Evolutionary conservation across 2,329 filamentous ascomycete genomes (phyloP).

Genomic region (Polychaeton citri): DNA sequence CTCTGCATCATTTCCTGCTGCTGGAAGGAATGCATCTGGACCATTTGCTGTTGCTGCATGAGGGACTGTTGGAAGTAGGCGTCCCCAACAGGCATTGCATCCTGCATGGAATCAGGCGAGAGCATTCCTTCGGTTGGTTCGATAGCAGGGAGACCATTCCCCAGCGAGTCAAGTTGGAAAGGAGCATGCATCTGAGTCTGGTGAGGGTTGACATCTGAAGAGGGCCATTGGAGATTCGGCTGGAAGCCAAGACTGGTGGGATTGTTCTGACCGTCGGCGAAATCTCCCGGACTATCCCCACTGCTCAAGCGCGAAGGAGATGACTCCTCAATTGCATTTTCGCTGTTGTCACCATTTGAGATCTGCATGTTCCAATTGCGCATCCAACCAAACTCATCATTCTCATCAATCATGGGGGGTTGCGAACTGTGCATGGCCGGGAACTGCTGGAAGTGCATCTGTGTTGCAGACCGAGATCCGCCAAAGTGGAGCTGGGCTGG

Average conservation of each 20-base stretch:
- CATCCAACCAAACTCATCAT: constrained; percentile 79
- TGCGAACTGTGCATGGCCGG: constrained; percentile 19
- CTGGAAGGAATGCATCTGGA: constrained; percentile 7
- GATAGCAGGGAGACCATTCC: constrained; percentile 61
- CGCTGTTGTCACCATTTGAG: constrained; percentile 46
- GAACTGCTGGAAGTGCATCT: constrained; percentile 36
- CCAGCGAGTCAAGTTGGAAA: constrained; percentile 63
- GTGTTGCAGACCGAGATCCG: constrained; percentile 44
- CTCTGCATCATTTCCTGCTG: constrained; percentile 8
- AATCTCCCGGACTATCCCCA: constrained; percentile 80
- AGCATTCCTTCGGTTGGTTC: constrained; percentile 58
- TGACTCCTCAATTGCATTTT: constrained; percentile 78
- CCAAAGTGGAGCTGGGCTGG: constrained; percentile 67
- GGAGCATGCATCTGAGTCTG: constrained; percentile 22
- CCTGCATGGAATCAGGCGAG: constrained; percentile 61
- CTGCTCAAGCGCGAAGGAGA: constrained; percentile 96
- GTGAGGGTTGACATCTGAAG: constrained; percentile 55
- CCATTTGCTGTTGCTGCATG: constrained; percentile 31
- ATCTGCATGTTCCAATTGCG: constrained; percentile 69
- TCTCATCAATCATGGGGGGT: constrained; percentile 45
- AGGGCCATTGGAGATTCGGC: constrained; percentile 43
- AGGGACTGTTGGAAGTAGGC: constrained; percentile 63
- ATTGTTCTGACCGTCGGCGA: constrained; percentile 79
- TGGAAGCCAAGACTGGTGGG: constrained; percentile 13
- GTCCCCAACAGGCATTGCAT: constrained; percentile 56